Evolutionary conservation across 1,284 basidiomycete genomes (phyloP).

Genomic region (Amylostereum chailletii): DNA sequence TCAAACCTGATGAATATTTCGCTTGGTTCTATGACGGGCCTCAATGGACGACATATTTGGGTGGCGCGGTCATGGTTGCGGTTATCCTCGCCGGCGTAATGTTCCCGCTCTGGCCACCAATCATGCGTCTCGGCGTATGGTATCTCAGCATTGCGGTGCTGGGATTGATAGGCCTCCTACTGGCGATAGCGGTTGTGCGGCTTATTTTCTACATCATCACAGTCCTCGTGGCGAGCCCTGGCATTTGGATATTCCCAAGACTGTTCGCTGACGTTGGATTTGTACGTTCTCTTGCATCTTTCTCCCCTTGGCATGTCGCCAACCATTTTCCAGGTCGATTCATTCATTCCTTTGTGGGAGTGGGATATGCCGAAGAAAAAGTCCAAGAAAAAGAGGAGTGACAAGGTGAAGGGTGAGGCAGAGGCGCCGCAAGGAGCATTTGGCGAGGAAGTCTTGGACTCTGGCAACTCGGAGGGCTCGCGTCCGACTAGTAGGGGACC

Average conservation of each 20-base stretch:
- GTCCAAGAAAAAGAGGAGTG: constrained; percentile 59
- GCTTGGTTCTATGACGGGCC: constrained; percentile 97
- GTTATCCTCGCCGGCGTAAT: constrained; percentile 96
- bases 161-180: constrained; percentile 86
- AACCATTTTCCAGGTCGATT: constrained; percentile 66
- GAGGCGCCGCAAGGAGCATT: constrained; percentile 24
- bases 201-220: constrained; percentile 94
- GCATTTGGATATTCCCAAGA: constrained; percentile 99
- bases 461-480: constrained; percentile 31
- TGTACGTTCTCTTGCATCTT: constrained; percentile 45
- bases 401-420: constrained; percentile 17
- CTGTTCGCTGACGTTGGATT: constrained; percentile 98
- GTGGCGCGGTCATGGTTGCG: constrained; percentile 86
- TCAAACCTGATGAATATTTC: constrained; percentile 76
- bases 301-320: constrained; percentile 5
- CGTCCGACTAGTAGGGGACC: constrained; percentile 53
- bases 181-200: constrained; percentile 85
- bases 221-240: constrained; percentile 78
- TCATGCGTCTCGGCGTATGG: constrained; percentile 93
- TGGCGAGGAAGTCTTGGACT: constrained; percentile 50
- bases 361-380: constrained; percentile 96
- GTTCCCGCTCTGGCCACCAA: constrained; percentile 97
- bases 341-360: constrained; percentile 95
- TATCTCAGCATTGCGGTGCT: constrained; percentile 88
- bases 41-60: constrained; percentile 90